Percentiles rank a stretch among this genome's conserved stretches.
These are phyloP conservation scores for Podospora appendiculata DNA, from an alignment of 495 filamentous ascomycete genomes.

Conservation along the genomic window DNA sequence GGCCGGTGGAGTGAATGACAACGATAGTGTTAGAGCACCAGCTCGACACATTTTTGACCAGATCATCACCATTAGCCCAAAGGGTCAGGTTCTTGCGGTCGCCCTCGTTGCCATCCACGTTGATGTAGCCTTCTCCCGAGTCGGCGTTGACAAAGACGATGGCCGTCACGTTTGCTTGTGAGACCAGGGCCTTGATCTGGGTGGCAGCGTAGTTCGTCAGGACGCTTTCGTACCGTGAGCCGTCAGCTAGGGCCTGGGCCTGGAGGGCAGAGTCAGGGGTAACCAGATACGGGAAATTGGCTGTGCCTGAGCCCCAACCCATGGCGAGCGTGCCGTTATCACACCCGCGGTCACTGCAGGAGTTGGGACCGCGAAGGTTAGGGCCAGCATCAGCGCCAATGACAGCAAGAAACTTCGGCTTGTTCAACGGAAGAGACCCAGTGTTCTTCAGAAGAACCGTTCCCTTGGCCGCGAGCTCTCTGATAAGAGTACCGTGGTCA, in stretches of 20 bases:
- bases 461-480: slow-evolving; percentile 65
- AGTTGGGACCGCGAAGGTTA: slow-evolving; percentile 75
- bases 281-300: slow-evolving; percentile 86
- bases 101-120: slow-evolving; percentile 74
- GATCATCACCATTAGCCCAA: slow-evolving; percentile 71
- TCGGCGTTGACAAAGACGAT: slow-evolving; percentile 88
- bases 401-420: slow-evolving; percentile 69
- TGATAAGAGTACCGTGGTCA: slow-evolving; percentile 64
- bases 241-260: slow-evolving; percentile 54
- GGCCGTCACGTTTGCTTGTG: slow-evolving; percentile 57
- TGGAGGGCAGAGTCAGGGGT: slow-evolving; percentile 83
- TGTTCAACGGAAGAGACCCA: slow-evolving; percentile 66
- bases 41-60: slow-evolving; percentile 70
- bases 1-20: slow-evolving; percentile 77
- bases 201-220: slow-evolving; percentile 61
- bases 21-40: slow-evolving; percentile 88
- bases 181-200: slow-evolving; percentile 52
- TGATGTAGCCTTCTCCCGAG: slow-evolving; percentile 81
- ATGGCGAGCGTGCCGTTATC: slow-evolving; percentile 82
- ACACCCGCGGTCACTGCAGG: slow-evolving; percentile 76
- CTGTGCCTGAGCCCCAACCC: slow-evolving; percentile 88
- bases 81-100: slow-evolving; percentile 92
- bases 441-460: slow-evolving; percentile 87
- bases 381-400: slow-evolving; percentile 78
- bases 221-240: slow-evolving; percentile 61